Base-by-base conservation (phyloP, 768 basidiomycete species). In the Crassisporium funariophilum region DNA sequence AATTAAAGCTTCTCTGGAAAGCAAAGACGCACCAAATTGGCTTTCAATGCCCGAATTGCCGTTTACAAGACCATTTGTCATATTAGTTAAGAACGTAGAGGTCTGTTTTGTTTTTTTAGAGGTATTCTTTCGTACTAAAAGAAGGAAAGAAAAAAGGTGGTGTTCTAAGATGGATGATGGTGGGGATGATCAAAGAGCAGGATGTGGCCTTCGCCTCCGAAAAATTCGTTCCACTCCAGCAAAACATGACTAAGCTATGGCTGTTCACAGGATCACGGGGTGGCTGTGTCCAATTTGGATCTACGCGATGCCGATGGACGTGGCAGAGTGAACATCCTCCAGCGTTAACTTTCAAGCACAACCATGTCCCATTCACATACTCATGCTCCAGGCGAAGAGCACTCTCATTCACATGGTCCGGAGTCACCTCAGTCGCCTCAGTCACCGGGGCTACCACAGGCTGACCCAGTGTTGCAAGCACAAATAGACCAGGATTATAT, bases 1-100 rank as follows among this genome's bases (percentile, higher is more conserved):
- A 47, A 46, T 47, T 43, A 42, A 29, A 42, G 15, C 40, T 42
- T 13, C 36, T 44, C 40, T 29, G 24, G 31, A 55, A 33, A 43
- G 36, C 8, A 33, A 39, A 44, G 15, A 73, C 81, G 55, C 54
- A 88, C 88, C 78, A 67, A 91, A 87, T 66, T 83, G 78, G 65
- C 75, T 74, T 77, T 91, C 88, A 62, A 90, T 73, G 72, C 78
- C 83, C 68, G 77, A 68, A 62, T 70, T 73, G 66, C 78, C 83
- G 73, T 90, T 88, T 86, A 88, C 82, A 78, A 82, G 81, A 82
- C 86, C 88, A 91, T 90, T 90, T 76, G 87, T 84, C 88, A 91
- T 91, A 88, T 86, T 76, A 73, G 59, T 57, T 55, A 49, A 60
- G 61, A 48, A 51, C 52, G 54, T 53, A 62, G 61, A 59, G 53